Percentiles rank a stretch among this genome's conserved stretches.
Conservation (phyloP, 495 filamentous ascomycete genomes). For the Rostrohypoxylon terebratum region DNA sequence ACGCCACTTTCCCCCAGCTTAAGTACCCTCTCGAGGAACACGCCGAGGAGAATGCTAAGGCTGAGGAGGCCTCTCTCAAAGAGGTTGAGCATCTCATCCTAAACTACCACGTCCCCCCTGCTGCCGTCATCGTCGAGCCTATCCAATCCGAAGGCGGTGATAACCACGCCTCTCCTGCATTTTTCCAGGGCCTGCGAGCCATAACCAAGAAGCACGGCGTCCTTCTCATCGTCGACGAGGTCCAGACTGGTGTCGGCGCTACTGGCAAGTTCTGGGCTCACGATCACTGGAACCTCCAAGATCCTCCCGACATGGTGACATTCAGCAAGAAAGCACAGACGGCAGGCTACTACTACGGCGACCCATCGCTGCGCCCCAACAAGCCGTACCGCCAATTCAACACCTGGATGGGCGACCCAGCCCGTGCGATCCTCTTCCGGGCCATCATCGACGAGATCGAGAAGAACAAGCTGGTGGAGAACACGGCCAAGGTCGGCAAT, state of each 20-base stretch:
- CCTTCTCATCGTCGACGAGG: conserved; percentile 97
- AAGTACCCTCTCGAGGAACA: conserved; percentile 93
- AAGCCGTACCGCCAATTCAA: conserved; percentile 99
- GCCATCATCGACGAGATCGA: conserved; percentile 93
- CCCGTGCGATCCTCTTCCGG: conserved; percentile 88
- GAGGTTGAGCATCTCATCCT: conserved; percentile 90
- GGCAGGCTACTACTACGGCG: conserved; percentile 95
- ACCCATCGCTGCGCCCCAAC: conserved; percentile 89
- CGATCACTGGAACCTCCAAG: conserved; percentile 90
- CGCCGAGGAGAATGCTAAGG: conserved; percentile 81
- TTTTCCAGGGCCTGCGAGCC: conserved; percentile 89
- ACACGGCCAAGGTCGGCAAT: conserved; percentile 84
- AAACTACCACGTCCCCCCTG: conserved; percentile 86
- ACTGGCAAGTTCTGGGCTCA: conserved; percentile 99
- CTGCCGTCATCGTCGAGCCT: conserved; percentile 91
- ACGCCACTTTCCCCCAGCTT: conserved; percentile 88
- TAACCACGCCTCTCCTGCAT: conserved; percentile 94
- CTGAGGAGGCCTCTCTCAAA: conserved; percentile 86
- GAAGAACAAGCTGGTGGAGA: conserved; percentile 78
- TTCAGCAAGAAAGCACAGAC: conserved; percentile 99
- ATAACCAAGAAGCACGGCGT: conserved; percentile 88
- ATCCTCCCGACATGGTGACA: conserved; percentile 97
- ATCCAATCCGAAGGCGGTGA: conserved; percentile 99
- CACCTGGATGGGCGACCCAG: conserved; percentile 99
- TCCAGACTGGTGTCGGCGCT: conserved; percentile 95